These are phyloP conservation scores for Candida palmyrensis DNA, from an alignment of 805 yeast species.

Conservation along the genomic window DNA sequence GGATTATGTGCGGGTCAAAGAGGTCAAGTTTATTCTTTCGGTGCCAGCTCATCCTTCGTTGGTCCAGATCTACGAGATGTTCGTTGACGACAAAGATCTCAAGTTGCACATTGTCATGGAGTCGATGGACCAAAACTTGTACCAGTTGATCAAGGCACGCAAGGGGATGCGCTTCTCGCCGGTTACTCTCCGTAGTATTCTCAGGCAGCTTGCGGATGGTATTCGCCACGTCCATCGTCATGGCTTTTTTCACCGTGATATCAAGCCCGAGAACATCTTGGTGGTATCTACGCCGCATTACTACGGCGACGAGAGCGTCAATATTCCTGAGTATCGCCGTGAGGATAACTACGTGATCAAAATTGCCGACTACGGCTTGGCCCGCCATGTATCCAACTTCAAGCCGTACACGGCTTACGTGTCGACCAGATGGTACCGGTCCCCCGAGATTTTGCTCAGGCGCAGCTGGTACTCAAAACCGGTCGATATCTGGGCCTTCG, in stretches of 20 bases:
- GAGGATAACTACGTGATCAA: conserved; percentile 56
- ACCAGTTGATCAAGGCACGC: conserved; percentile 68
- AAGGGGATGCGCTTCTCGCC: conserved; percentile 49
- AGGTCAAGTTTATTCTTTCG: conserved; percentile 58
- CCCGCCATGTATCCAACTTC: conserved; percentile 51
- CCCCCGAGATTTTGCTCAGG: conserved; percentile 74
- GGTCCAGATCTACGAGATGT: conserved; percentile 73
- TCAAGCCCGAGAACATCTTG: conserved; percentile 90
- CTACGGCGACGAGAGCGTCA: conserved; percentile 37
- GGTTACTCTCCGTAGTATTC: conserved; percentile 56
- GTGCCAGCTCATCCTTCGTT: conserved; percentile 69
- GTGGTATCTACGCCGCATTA: conserved; percentile 54
- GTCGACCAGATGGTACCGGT: conserved; percentile 81
- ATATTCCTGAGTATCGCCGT: conserved; percentile 35
- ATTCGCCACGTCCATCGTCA: conserved; percentile 73
- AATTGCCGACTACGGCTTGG: conserved; percentile 77
- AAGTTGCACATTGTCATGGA: conserved; percentile 85
- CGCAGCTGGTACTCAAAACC: conserved; percentile 60
- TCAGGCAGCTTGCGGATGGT: conserved; percentile 70
- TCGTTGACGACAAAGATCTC: conserved; percentile 57
- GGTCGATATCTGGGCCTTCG: conserved; percentile 85
- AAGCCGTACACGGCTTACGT: conserved; percentile 70
- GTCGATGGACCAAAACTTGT: conserved; percentile 74
- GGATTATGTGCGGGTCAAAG: conserved; percentile 48
- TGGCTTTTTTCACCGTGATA: conserved; percentile 78